Conservation (phyloP, 345 rosid species). For the Cardamine occulta region DNA sequence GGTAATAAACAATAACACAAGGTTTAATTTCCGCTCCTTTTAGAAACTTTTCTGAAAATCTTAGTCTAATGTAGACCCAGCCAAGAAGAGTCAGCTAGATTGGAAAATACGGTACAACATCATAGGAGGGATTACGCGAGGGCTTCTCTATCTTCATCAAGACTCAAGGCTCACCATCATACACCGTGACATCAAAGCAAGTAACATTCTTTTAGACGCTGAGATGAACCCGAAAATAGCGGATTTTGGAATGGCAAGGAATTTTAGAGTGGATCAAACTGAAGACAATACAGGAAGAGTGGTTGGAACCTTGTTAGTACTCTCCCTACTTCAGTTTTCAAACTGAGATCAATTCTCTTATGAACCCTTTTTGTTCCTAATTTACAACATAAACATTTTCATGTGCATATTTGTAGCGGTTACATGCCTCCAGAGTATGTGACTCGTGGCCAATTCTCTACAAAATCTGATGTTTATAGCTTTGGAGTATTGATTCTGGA, state of each 20-base stretch:
- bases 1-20: too few species aligned
- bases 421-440: constrained; percentile 50
- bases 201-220: constrained; percentile 33
- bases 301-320: constrained; percentile 37
- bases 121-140: constrained; percentile 31
- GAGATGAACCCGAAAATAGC: constrained; percentile 38
- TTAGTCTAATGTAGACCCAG: neutral
- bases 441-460: constrained; percentile 32
- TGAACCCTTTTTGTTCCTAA: too few species aligned
- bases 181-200: constrained; percentile 36
- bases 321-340: too few species aligned
- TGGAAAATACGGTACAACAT: constrained; percentile 31
- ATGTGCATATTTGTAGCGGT: constrained; percentile 35
- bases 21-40: too few species aligned
- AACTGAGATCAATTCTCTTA: neutral
- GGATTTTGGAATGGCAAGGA: constrained; percentile 43
- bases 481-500: constrained; percentile 46
- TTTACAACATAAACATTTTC: neutral
- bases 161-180: constrained; percentile 36
- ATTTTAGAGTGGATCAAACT: constrained; percentile 33
- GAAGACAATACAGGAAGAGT: constrained; percentile 35
- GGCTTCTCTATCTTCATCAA: constrained; percentile 37
- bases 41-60: too few species aligned
- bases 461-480: constrained; percentile 47
- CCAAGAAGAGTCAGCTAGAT: neutral